These are phyloP conservation scores for Penicillium brasilianum DNA, from an alignment of 2,329 filamentous ascomycete genomes.

Conservation along the genomic window DNA sequence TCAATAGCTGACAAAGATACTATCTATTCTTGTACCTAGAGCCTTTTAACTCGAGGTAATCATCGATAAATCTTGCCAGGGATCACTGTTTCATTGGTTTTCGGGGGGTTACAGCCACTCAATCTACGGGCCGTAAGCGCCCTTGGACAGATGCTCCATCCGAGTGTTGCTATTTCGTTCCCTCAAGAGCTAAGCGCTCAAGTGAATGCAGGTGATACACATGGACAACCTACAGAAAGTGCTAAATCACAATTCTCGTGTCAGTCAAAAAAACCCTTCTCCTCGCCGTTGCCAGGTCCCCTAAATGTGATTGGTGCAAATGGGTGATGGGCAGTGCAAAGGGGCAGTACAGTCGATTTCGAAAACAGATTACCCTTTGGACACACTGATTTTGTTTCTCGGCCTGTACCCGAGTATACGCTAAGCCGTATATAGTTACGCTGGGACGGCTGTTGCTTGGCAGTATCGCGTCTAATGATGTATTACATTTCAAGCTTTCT, in stretches of 20 bases:
- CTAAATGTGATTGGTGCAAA: too few species aligned
- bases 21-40: not conserved
- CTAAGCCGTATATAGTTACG: too few species aligned
- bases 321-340: too few species aligned
- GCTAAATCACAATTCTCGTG: not conserved
- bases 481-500: not conserved
- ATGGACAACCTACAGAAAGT: not conserved
- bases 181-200: not conserved
- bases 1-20: not conserved
- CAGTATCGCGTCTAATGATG: not conserved
- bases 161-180: not conserved
- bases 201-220: not conserved
- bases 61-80: not conserved
- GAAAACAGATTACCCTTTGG: too few species aligned
- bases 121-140: not conserved
- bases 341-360: too few species aligned
- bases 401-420: too few species aligned
- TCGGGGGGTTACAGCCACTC: not conserved
- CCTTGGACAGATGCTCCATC: not conserved
- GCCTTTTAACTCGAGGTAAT: not conserved
- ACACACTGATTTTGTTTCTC: too few species aligned
- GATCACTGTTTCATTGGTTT: not conserved
- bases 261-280: too few species aligned
- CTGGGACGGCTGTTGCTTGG: too few species aligned
- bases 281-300: too few species aligned